Evolutionary conservation across 257 asterid species (phyloP), one percentile per base, ranked within the genome.

Genomic region (Lithospermum erythrorhizon): DNA sequence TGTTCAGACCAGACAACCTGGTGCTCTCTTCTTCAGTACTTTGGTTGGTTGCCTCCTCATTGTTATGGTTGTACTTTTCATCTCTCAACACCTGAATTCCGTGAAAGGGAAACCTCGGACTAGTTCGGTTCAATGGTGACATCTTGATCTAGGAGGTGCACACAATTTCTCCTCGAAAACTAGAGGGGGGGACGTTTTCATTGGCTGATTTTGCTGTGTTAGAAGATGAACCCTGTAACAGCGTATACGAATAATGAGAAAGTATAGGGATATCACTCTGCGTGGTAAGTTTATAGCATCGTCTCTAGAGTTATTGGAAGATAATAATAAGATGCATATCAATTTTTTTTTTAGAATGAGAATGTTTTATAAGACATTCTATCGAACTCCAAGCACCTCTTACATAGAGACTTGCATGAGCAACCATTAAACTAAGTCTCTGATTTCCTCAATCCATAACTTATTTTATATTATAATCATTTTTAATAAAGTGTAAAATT

Each of bases 1-100:
- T 69, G 95, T 86, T 51, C 99, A 93, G 74, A 86, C 97, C 20
- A 81, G 99, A 75, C 97, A 93, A 73, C 99, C 99, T 0, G 99
- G 99, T 11, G 99, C 99, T 23, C 77, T 93, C 57, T 93, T 93
- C 89, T 93, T 93, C 73, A 93, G 96, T 85, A 89, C 97, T 9
- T 86, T 93, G 16, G 94, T 93, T 3, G 97, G 99, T 48, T 93
- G 99, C 81, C 96, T 89, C 61, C 75, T 89, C 48, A 55, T 93
- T 21, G 95, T 93, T 54, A 89, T 89, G 99, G 97, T 83, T 47
- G 95, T 89, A 74, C 78, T 93, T 21, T 93, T 93, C 59, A 82
- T 93, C 64, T 82, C 96, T 21, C 99, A 89, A 52, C 84, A 84
- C 81, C 72, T 93, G 27, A 89, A 80, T 57, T 80, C 96, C 21